Base-by-base conservation (phyloP, 768 basidiomycete genomes). In the Tricholoma hemisulphureum region DNA sequence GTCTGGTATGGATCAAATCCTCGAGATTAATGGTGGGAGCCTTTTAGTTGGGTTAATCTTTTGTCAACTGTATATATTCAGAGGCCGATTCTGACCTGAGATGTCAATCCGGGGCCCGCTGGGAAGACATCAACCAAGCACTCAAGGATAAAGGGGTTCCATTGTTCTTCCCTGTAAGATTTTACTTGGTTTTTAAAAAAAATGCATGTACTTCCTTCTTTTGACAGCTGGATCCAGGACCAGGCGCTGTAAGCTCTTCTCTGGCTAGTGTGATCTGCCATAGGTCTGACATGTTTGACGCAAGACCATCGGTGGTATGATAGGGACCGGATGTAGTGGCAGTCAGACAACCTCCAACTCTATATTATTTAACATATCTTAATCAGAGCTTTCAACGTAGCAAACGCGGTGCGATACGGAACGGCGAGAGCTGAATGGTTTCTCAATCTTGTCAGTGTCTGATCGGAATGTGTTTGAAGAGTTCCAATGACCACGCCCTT, bases 401-500 rank as follows among this genome's bases (percentile, higher is more conserved):
- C 89, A 16, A 91, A 91, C 65, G 88, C 90, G 18, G 89, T 91
- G 8, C 77, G 91, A 59, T 95, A 93, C 69, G 93, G 91, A 51
- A 94, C 93, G 13, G 92, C 93, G 5, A 89, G 87, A 68, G 88
- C 81, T 0, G 93, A 94, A 72, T 93, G 92, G 91, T 91, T 93
- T 67, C 75, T 93, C 50, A 93, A 91, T 65, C 71, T 89, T 37
- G 90, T 88, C 55, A 63, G 86, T 76, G 4, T 52, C 39, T 37
- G 8, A 1, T 49, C n/a, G 35, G 51, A 46, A 41, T 20, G 20
- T 45, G 20, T 34, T 14, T 45, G 24, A 21, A 34, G 49, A 51
- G 56, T 60, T 53, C 45, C 69, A 63, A 75, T 72, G 72, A 29
- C 24, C 46, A 9, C 13, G 23, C 50, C 50, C 8, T 26, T 10